A percentile compares a stretch with the other conserved stretches of the same genome.
Conservation (phyloP, 2,329 filamentous ascomycete species). For the Zymoseptoria brevis region DNA sequence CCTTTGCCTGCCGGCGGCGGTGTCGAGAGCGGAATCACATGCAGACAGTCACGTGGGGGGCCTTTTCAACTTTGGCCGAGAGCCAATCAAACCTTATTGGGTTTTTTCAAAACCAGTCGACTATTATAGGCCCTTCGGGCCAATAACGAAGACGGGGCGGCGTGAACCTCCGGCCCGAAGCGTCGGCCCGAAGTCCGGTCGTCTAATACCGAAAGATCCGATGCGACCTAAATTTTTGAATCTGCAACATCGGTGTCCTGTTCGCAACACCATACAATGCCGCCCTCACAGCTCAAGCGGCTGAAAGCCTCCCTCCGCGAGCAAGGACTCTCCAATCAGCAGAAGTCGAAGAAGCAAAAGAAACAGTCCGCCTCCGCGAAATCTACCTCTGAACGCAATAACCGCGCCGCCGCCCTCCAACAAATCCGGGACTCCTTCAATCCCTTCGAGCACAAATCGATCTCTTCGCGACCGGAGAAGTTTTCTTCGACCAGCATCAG, state of each 20-base stretch:
- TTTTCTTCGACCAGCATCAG: constrained; percentile 54
- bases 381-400: constrained; percentile 64
- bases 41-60: no score
- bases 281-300: constrained; percentile 92
- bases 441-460: constrained; percentile 79
- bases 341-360: constrained; percentile 90
- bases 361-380: constrained; percentile 39
- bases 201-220: not conserved
- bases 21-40: no score
- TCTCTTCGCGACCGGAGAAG: constrained; percentile 60
- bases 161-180: no score
- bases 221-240: not conserved
- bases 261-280: constrained; percentile 51
- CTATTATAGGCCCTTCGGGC: no score
- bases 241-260: not conserved
- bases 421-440: constrained; percentile 95
- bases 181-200: not conserved
- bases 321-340: constrained; percentile 81
- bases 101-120: no score
- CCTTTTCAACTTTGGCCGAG: no score
- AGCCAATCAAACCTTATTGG: no score
- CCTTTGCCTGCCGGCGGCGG: no score
- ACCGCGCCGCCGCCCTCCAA: constrained; percentile 69
- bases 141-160: no score
- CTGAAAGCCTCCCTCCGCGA: constrained; percentile 85